Conservation (phyloP, 208 protist genomes). For the Novymonas esmeraldas region DNA sequence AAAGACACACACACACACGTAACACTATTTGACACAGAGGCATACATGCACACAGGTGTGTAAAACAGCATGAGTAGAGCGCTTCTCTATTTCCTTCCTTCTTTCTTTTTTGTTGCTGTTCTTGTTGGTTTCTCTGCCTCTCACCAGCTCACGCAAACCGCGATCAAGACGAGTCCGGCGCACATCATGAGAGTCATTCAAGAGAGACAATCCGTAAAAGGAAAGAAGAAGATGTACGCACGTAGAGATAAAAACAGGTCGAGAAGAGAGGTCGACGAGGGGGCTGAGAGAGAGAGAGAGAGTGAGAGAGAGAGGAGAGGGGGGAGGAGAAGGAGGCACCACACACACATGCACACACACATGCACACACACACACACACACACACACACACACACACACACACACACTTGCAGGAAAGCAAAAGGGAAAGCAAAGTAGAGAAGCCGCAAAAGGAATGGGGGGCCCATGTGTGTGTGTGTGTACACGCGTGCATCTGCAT, state of each 20-base stretch:
- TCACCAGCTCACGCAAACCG: too few relatives aligned
- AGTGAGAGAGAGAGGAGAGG: not conserved
- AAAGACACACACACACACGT: too few relatives aligned
- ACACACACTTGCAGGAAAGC: not conserved
- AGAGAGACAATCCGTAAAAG: too few relatives aligned
- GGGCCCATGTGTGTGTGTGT: constrained; percentile 1
- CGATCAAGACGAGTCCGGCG: too few relatives aligned
- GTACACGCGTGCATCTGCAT: too few relatives aligned
- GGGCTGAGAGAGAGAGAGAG: not conserved
- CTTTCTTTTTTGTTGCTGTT: too few relatives aligned
- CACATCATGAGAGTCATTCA: too few relatives aligned
- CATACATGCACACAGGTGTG: too few relatives aligned
- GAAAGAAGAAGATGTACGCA: not conserved
- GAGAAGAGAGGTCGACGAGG: not conserved
- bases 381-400: not conserved
- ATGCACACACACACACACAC: not conserved
- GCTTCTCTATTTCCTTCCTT: too few relatives aligned
- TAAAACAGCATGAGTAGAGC: too few relatives aligned
- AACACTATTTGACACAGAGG: too few relatives aligned
- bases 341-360: constrained; percentile 4
- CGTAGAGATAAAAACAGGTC: not conserved
- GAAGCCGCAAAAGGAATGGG: not conserved
- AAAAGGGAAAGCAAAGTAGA: not conserved
- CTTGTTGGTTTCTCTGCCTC: too few relatives aligned
- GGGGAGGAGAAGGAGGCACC: not conserved